phyloP scores from a whole-genome alignment of 2,329 filamentous ascomycete genomes.

The Mycocentrospora acerina region DNA sequence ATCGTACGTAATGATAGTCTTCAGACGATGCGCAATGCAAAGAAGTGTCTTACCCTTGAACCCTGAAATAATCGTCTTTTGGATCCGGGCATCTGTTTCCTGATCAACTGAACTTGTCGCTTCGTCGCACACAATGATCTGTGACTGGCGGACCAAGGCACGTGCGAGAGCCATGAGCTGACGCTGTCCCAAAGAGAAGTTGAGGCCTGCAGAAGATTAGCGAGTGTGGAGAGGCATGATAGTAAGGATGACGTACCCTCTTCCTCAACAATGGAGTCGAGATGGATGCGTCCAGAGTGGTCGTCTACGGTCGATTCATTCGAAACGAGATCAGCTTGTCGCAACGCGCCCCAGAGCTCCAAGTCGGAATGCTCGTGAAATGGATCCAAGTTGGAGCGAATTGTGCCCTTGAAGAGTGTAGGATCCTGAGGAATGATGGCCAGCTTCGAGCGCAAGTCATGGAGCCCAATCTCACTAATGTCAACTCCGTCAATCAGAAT shows the following conservation, averaged over 20 bases:
- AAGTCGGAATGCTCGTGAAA: slow-evolving; percentile 77
- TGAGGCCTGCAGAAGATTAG: slow-evolving; percentile 53
- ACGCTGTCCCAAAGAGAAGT: slow-evolving; percentile 92
- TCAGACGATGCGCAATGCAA: slow-evolving; percentile 88
- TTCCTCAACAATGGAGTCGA: slow-evolving; percentile 86
- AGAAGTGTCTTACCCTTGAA: slow-evolving; percentile 86
- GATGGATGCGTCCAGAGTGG: slow-evolving; percentile 65
- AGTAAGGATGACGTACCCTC: slow-evolving; percentile 58
- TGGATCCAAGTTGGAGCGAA: slow-evolving; percentile 77
- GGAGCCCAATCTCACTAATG: slow-evolving; percentile 72
- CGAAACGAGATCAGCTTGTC: slow-evolving; percentile 71
- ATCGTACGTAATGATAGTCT: slow-evolving; percentile 92
- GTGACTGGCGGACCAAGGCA: slow-evolving; percentile 81
- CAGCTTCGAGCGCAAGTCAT: slow-evolving; percentile 73
- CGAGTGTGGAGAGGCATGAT: neutral
- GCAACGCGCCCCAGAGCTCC: slow-evolving; percentile 74
- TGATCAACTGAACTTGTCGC: slow-evolving; percentile 67
- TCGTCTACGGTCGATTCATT: slow-evolving; percentile 50
- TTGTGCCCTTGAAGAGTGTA: slow-evolving; percentile 78
- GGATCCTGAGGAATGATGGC: slow-evolving; percentile 85
- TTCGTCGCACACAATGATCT: slow-evolving; percentile 96
- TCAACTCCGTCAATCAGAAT: slow-evolving; percentile 54
- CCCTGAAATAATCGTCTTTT: slow-evolving; percentile 78
- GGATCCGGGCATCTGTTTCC: slow-evolving; percentile 86
- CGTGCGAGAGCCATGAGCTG: slow-evolving; percentile 94